Conservation (phyloP, 495 filamentous ascomycete genomes). For the Terfezia claveryi region DNA sequence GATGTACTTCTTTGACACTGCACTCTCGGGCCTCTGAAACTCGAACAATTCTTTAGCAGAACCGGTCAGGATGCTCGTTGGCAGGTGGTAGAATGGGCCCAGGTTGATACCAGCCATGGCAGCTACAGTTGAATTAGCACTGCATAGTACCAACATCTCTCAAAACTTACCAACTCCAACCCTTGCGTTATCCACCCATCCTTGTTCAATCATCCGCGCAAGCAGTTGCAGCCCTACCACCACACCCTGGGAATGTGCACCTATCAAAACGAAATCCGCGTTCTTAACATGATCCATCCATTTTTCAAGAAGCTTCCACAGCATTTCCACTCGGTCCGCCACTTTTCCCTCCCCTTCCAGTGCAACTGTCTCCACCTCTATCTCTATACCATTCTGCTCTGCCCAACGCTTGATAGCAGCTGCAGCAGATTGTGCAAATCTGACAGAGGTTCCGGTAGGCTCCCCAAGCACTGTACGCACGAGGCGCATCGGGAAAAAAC, state of each 20-base stretch:
- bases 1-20: slow-evolving; percentile 62
- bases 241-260: slow-evolving; percentile 87
- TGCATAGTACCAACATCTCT: too few species aligned
- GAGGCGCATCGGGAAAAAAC: slow-evolving; percentile 70
- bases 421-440: slow-evolving; percentile 75
- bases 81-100: slow-evolving; percentile 48
- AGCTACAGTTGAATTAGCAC: background rate
- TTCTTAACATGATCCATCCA: slow-evolving; percentile 78
- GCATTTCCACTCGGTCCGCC: slow-evolving; percentile 60
- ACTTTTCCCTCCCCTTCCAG: slow-evolving; percentile 97
- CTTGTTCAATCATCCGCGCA: slow-evolving; percentile 55
- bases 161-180: slow-evolving; percentile 9
- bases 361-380: slow-evolving; percentile 71
- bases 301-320: slow-evolving; percentile 87
- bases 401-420: slow-evolving; percentile 66
- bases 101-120: slow-evolving; percentile 62
- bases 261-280: slow-evolving; percentile 74
- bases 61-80: slow-evolving; percentile 59
- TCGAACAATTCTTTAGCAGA: slow-evolving; percentile 84
- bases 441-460: slow-evolving; percentile 81
- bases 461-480: slow-evolving; percentile 76
- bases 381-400: slow-evolving; percentile 39
- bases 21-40: slow-evolving; percentile 56
- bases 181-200: slow-evolving; percentile 15
- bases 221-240: slow-evolving; percentile 86